These are phyloP conservation scores for Cryphonectria naterciae DNA, from an alignment of 2,329 filamentous ascomycete genomes.

Conservation along the genomic window DNA sequence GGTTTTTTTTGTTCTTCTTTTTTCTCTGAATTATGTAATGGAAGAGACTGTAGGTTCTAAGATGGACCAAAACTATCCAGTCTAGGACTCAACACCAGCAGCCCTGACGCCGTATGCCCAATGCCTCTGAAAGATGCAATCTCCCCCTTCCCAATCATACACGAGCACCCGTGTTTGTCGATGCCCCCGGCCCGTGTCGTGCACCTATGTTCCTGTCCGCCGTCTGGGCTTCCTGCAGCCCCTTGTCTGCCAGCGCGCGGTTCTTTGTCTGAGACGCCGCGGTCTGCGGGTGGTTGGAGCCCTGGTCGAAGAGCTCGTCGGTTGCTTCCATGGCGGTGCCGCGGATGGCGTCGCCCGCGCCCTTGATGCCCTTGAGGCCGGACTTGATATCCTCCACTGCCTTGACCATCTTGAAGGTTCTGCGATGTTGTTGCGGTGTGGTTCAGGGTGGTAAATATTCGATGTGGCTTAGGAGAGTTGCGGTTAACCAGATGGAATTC, in stretches of 20 bases:
- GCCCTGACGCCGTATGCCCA: no score
- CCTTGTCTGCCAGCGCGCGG: constrained; percentile 39
- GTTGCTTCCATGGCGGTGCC: constrained; percentile 35
- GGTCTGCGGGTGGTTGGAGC: constrained; percentile 34
- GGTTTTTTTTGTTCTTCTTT: no score
- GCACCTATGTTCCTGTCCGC: constrained; percentile 37
- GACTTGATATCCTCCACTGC: constrained; percentile 40
- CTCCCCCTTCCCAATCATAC: no score
- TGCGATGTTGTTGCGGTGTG: not conserved
- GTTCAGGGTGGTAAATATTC: not conserved
- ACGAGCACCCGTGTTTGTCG: not conserved
- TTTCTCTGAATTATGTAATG: not conserved
- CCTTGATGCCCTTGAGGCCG: constrained; percentile 38
- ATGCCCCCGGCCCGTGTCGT: constrained; percentile 29
- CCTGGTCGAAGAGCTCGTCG: constrained; percentile 37
- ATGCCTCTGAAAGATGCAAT: not conserved
- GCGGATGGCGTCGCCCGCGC: constrained; percentile 39
- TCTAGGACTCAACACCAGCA: not conserved
- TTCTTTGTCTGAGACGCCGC: constrained; percentile 35
- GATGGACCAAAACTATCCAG: not conserved
- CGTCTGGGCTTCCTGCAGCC: constrained; percentile 40
- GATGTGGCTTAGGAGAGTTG: not conserved
- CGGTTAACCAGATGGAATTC: no score
- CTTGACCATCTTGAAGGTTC: constrained; percentile 35
- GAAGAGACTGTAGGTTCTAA: not conserved